Evolutionary conservation across 2,329 filamentous ascomycete genomes (phyloP), one percentile per base, ranked within the genome.

Genomic region (Penicillium decumbens): DNA sequence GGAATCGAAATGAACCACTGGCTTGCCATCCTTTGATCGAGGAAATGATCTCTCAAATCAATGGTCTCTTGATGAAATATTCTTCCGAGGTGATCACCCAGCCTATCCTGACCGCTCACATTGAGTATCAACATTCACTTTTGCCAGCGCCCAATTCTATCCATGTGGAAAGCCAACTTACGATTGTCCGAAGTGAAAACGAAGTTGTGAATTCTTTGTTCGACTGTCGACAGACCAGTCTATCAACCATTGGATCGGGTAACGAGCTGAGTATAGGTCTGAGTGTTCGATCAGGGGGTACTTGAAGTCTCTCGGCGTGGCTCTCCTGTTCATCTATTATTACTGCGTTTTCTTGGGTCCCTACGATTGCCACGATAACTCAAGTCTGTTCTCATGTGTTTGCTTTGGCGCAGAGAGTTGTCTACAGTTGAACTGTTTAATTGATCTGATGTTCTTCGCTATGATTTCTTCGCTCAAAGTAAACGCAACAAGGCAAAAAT

Each of bases 61-160:
- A 69, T 37, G 48, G 50, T 28, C 57, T 71, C 37, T 48, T 70
- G 27, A 49, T 54, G 25, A 51, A 56, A 2, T 57, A 54, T 37
- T 43, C 54, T 8, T 46, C 53, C 9, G 32, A 45, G 18, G 50
- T 18, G 9, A 18, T 53, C 10, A 32, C 42, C 3, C 58, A 65
- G 38, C 55, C 57, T 6, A 47, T 67, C 12, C 48, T 69, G 12
- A 61, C 51, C 10, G 65, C 62, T 25, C 53, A 41, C 12, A 55
- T 69, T 5, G 58, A 60, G 23, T 69, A 71, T 44, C 57, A 47
- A 12, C 67, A 71, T 50, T 67, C 68, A 2, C 55, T 65, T 13
- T 43, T 71, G 4, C 56, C 65, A 2, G 28, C 41, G 18, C 46
- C 49, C n/a, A 62, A 56, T 10, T 49, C 32, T n/a, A 43, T 67